Evolutionary conservation across 2,329 filamentous ascomycete genomes (phyloP).

Genomic region (Aschersonia sp.): DNA sequence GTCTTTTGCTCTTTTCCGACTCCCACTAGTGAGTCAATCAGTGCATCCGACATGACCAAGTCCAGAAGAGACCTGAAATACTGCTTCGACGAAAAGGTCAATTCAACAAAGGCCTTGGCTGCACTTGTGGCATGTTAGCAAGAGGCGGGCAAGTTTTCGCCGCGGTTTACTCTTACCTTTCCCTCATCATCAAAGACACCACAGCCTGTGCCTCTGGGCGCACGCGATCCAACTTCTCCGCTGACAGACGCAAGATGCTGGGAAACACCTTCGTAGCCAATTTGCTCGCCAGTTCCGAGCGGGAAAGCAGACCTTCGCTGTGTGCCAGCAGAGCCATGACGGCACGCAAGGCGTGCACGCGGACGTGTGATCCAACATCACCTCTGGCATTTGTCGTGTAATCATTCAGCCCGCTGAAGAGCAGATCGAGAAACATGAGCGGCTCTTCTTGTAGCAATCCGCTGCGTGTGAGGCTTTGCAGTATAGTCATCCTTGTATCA

Average conservation of each 20-base stretch:
- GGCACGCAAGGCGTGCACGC: constrained; percentile 67
- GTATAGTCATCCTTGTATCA: constrained; percentile 38
- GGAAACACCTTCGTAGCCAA: constrained; percentile 29
- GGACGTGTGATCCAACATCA: constrained; percentile 77
- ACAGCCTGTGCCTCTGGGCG: constrained; percentile 49
- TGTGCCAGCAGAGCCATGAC: constrained; percentile 46
- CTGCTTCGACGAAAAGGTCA: constrained; percentile 40
- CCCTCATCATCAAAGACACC: constrained; percentile 27
- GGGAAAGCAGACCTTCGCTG: constrained; percentile 9
- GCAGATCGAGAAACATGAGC: constrained; percentile 25
- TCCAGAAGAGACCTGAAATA: constrained; percentile 44
- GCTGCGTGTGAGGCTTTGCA: constrained; percentile 37
- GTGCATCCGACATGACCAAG: constrained; percentile 22
- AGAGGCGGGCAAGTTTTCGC: not conserved
- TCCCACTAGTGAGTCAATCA: constrained; percentile 17
- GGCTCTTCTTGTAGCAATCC: constrained; percentile 26
- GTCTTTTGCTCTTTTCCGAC: constrained; percentile 16
- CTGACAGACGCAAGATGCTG: constrained; percentile 51
- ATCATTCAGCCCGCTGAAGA: constrained; percentile 58
- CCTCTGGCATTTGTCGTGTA: constrained; percentile 84
- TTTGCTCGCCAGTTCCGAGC: constrained; percentile 11
- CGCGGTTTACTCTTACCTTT: constrained; percentile 25
- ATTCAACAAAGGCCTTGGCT: constrained; percentile 16
- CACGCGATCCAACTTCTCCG: constrained; percentile 84
- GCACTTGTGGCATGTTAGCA: constrained; percentile 13